A percentile compares a stretch with the other conserved stretches of the same genome.
phyloP scores from a whole-genome alignment of 2,329 filamentous ascomycete species.

The Talaromyces sp. region DNA sequence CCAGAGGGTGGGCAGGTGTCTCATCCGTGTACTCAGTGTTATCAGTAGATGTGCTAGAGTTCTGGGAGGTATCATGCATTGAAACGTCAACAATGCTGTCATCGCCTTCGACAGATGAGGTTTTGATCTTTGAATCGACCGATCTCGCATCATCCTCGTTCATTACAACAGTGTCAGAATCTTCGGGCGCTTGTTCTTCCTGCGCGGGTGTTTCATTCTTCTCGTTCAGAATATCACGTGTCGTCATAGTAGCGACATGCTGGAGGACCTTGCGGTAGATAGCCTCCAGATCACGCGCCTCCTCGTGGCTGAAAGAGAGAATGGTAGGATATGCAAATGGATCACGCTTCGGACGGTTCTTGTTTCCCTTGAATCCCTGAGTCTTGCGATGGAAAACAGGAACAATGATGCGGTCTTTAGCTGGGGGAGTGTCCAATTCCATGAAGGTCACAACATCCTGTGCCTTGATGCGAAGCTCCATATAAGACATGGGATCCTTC shows the following conservation, averaged over 20 bases:
- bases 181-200: slow-evolving; percentile 55
- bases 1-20: slow-evolving; percentile 52
- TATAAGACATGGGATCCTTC: slow-evolving; percentile 63
- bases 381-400: slow-evolving; percentile 51
- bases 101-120: slow-evolving; percentile 81
- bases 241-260: slow-evolving; percentile 76
- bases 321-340: slow-evolving; percentile 57
- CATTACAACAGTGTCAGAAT: slow-evolving; percentile 70
- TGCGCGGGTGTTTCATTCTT: slow-evolving; percentile 50
- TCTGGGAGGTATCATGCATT: slow-evolving; percentile 67
- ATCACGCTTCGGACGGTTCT: slow-evolving; percentile 25
- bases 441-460: slow-evolving; percentile 57
- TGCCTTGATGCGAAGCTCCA: slow-evolving; percentile 57
- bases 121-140: slow-evolving; percentile 70
- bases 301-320: slow-evolving; percentile 73
- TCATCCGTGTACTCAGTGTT: slow-evolving; percentile 19
- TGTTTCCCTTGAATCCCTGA: slow-evolving; percentile 25
- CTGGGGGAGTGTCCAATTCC: slow-evolving; percentile 68
- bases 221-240: slow-evolving; percentile 64
- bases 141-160: slow-evolving; percentile 65
- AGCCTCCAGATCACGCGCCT: slow-evolving; percentile 68
- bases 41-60: slow-evolving; percentile 20
- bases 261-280: slow-evolving; percentile 81
- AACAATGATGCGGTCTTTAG: slow-evolving; percentile 50
- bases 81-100: slow-evolving; percentile 89